These are phyloP conservation scores for Vitis rotundifolia DNA, from an alignment of 164 flowering plant genomes.

Conservation along the genomic window DNA sequence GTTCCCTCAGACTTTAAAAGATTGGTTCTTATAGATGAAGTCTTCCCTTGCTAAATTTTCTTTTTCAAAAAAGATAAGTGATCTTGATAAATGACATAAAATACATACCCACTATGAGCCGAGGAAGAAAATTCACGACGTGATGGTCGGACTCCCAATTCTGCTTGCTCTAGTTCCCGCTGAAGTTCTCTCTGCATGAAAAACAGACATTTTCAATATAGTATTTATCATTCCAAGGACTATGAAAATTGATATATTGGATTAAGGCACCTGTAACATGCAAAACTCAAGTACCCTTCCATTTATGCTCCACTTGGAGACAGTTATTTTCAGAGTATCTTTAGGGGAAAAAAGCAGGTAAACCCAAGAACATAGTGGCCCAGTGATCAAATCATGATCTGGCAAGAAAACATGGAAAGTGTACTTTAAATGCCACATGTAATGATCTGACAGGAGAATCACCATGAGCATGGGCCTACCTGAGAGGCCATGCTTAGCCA, in stretches of 20 bases:
- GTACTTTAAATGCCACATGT: too few species aligned
- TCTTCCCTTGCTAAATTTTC: background rate
- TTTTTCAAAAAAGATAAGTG: background rate
- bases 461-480: background rate
- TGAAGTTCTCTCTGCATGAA: conserved; percentile 82
- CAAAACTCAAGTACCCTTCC: background rate
- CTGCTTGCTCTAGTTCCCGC: conserved; percentile 81
- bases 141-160: conserved; percentile 74
- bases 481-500: background rate
- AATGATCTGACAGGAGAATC: background rate
- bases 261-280: background rate
- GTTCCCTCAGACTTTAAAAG: too few species aligned
- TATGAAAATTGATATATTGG: background rate
- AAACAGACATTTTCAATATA: too few species aligned
- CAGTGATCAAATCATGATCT: too few species aligned
- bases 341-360: too few species aligned
- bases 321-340: too few species aligned
- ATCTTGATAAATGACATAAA: background rate
- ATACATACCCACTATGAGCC: conserved; percentile 51
- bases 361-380: too few species aligned
- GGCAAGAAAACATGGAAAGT: background rate
- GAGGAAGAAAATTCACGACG: conserved; percentile 76
- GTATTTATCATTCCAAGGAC: background rate
- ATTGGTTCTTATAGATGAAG: too few species aligned
- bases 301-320: background rate